A percentile compares a stretch with the other conserved stretches of the same genome.
These are phyloP conservation scores for Colletotrichum karsti DNA, from an alignment of 2,329 filamentous ascomycete genomes.

Conservation along the genomic window DNA sequence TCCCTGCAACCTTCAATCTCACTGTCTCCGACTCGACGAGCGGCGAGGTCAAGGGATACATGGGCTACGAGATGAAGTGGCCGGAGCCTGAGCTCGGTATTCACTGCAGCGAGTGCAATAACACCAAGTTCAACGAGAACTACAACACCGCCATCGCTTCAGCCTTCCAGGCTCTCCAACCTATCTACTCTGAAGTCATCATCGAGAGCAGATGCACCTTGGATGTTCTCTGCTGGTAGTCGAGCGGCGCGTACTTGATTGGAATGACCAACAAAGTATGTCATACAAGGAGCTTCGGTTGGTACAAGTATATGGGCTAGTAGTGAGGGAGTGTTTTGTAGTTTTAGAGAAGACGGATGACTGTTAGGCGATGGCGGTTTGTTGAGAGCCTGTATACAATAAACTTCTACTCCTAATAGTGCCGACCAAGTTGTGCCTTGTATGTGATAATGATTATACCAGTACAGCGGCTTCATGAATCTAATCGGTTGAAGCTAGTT, in stretches of 20 bases:
- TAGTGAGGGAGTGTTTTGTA: too few species aligned
- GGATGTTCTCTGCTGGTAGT: slow-evolving; percentile 15
- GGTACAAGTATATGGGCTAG: too few species aligned
- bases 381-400: too few species aligned
- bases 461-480: too few species aligned
- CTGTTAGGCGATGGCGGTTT: too few species aligned
- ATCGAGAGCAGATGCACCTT: slow-evolving; percentile 26
- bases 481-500: too few species aligned
- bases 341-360: too few species aligned
- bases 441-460: too few species aligned
- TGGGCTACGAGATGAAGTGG: slow-evolving; percentile 24
- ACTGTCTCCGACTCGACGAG: slow-evolving; percentile 19
- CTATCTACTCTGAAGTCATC: slow-evolving; percentile 21
- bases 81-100: background rate
- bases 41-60: slow-evolving; percentile 16
- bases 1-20: slow-evolving; percentile 19
- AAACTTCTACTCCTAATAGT: too few species aligned
- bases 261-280: too few species aligned
- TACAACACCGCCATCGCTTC: slow-evolving; percentile 25
- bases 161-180: slow-evolving; percentile 24
- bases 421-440: too few species aligned
- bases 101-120: slow-evolving; percentile 27
- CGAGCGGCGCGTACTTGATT: background rate
- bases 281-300: too few species aligned
- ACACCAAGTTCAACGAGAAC: slow-evolving; percentile 12